phyloP scores from a whole-genome alignment of 345 rosid genomes.

The Passiflora organensis region DNA sequence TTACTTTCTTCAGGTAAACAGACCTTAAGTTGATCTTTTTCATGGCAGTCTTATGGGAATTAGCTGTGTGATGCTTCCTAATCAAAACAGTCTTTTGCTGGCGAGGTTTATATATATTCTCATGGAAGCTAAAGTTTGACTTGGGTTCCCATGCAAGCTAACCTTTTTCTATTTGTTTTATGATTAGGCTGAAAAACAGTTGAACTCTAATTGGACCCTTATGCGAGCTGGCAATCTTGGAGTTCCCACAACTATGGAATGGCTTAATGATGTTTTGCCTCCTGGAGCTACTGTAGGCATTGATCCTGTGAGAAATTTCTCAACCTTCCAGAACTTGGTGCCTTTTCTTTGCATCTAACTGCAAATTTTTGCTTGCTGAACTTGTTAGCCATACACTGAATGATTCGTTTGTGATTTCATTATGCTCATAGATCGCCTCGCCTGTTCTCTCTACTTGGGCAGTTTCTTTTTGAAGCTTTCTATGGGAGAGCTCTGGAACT shows the following conservation, averaged over 20 bases:
- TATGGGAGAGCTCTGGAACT: not conserved
- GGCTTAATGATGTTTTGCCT: conserved; percentile 78
- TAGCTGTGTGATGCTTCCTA: no score
- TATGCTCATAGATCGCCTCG: not conserved
- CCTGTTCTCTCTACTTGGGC: not conserved
- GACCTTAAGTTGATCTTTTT: not conserved
- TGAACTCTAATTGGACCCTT: conserved; percentile 76
- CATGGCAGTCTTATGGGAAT: no score
- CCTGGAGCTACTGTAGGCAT: conserved; percentile 88
- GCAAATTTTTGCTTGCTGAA: no score
- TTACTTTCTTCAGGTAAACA: conserved; percentile 92
- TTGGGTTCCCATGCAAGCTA: not conserved
- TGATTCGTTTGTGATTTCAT: not conserved
- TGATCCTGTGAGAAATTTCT: conserved; percentile 75
- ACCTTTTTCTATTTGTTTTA: conserved; percentile 8
- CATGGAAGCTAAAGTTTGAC: no score
- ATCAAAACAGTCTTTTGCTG: no score
- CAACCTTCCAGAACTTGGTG: conserved; percentile 19
- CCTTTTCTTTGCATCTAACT: not conserved
- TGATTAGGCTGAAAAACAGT: conserved; percentile 80
- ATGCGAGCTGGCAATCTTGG: conserved; percentile 95
- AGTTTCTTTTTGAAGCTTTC: not conserved
- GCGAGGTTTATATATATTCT: no score
- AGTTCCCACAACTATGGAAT: conserved; percentile 77
- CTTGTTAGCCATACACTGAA: not conserved